Conservation (phyloP, 2,329 filamentous ascomycete genomes). For the Onygenales sp. region DNA sequence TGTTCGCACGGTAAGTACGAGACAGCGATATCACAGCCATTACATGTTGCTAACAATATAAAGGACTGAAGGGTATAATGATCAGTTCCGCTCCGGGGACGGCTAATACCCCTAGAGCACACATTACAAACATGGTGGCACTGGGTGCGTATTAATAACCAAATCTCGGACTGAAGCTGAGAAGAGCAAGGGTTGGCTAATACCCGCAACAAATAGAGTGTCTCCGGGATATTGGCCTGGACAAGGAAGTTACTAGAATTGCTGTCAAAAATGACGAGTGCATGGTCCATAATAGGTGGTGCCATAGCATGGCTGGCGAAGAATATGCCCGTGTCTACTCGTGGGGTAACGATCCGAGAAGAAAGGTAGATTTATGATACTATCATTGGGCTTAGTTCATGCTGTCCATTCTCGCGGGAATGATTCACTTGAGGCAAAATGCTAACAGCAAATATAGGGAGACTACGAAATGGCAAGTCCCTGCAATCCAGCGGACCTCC, state of each 20-base stretch:
- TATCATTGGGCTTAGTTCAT: neutral
- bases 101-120: conserved; percentile 49
- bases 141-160: conserved; percentile 19
- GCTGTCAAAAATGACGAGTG: conserved; percentile 27
- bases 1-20: conserved; percentile 33
- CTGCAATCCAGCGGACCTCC: conserved; percentile 35
- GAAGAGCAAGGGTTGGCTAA: neutral
- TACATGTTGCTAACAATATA: neutral
- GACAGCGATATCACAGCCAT: neutral
- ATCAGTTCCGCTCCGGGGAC: conserved; percentile 42
- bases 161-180: neutral
- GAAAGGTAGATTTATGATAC: conserved; percentile 24
- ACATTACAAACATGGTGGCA: conserved; percentile 52
- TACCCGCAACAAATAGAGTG: conserved; percentile 31
- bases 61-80: conserved; percentile 45
- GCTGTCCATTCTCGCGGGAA: neutral
- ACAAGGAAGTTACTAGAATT: conserved; percentile 30
- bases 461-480: conserved; percentile 36
- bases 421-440: neutral
- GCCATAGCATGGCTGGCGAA: conserved; percentile 42
- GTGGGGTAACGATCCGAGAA: conserved; percentile 41
- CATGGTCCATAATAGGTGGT: conserved; percentile 47
- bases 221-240: conserved; percentile 43
- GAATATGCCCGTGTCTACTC: conserved; percentile 43
- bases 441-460: conserved; percentile 20